Percentiles rank a stretch among this genome's conserved stretches.
phyloP scores from a whole-genome alignment of 306 rosid genomes.

The Macrotyloma uniflorum region DNA sequence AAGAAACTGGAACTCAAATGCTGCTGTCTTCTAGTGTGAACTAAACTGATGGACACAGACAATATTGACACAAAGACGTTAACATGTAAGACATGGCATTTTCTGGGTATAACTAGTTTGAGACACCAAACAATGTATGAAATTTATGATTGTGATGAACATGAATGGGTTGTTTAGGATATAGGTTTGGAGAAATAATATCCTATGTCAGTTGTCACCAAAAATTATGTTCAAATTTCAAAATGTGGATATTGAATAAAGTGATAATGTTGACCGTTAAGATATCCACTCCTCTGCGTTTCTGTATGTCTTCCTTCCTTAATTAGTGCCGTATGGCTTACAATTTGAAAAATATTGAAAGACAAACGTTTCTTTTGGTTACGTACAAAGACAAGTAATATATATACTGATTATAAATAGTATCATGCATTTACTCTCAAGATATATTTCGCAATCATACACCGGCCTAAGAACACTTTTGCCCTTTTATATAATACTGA shows the following conservation, averaged over 20 bases:
- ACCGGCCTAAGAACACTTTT: background rate
- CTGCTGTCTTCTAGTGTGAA: background rate
- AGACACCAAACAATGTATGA: background rate
- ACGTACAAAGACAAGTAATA: background rate
- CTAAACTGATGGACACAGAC: background rate
- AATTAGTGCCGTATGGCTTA: background rate
- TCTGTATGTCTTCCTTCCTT: background rate
- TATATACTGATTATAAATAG: background rate
- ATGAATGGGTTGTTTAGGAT: background rate
- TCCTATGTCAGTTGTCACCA: background rate
- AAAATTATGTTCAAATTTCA: background rate
- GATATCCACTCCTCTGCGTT: background rate
- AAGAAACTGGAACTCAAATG: too few species aligned
- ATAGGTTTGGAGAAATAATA: background rate
- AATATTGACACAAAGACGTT: background rate
- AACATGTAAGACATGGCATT: background rate
- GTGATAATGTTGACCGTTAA: background rate
- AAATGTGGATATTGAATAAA: background rate
- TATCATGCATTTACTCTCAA: background rate
- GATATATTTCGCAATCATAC: background rate
- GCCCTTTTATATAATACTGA: slow-evolving; percentile 11
- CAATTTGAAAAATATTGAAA: background rate
- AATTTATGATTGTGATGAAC: background rate
- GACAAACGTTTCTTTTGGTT: background rate
- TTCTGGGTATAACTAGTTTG: background rate